Base-by-base conservation (phyloP, 768 basidiomycete genomes). In the Tylopilus balloui region DNA sequence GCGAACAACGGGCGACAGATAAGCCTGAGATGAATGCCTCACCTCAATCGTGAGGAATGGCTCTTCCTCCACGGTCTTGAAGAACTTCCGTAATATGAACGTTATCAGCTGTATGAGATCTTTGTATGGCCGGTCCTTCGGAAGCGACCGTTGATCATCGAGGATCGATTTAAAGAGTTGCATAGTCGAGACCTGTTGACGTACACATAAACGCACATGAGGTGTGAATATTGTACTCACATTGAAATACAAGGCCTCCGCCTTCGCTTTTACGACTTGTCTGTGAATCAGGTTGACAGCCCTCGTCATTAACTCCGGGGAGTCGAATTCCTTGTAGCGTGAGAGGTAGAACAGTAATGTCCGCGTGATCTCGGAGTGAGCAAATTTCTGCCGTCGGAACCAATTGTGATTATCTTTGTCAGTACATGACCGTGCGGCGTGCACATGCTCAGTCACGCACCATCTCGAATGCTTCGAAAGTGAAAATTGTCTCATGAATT, bases 241-340 rank as follows among this genome's bases (percentile, higher is more conserved):
- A 71, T 94, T 91, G 79, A 95, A 99, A 69, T 92, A 98, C 9
- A 99, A 70, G 0, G 87, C 95, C 64, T 98, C 96, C 1, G 92
- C 91, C 65, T 96, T 93, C 14, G 86, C 85, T 59, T 80, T 84
- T 52, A 99, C 81, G 38, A 86, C 93, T 55, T 95, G 91, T 13
- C 96, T 81, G 64, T 98, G 91, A 58, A 99, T 77, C 57, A 99
- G 71, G 56, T 79, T 80, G 28, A 98, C 92, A 32, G 92, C 86
- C 40, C 93, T 80, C 65, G 88, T 90, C 84, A 98, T 87, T 63
- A 86, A 78, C 59, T 97, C 91, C 0, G 86, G 70, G 24, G 66
- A 62, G 50, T 69, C 68, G 66, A 94, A 92, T 45, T 93, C 88
- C 62, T 80, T 83, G 74, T 90, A 95, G 15, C 90, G 80, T 39